Base-by-base conservation (phyloP, 148 eudicot genomes). In the Rhododendron ferrugineum region DNA sequence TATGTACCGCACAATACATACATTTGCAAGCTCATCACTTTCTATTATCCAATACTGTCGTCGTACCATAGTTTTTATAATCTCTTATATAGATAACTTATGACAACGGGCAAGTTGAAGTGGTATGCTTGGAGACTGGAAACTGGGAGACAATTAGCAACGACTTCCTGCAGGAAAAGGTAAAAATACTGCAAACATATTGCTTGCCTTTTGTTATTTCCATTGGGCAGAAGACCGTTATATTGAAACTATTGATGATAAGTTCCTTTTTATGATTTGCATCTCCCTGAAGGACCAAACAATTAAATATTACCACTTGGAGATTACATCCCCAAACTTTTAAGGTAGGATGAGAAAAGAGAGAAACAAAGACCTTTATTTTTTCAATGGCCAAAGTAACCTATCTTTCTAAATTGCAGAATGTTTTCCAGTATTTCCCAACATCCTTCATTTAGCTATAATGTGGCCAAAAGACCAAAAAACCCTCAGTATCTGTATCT, bases 51-150 rank as follows among this genome's bases (percentile, higher is more conserved):
- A 22, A 32, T 62, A 74, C 3, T 44, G 49, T 36, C 2, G 4
- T 20, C 36, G 11, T 37, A 3, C 16, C 26, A 5, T 49, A 44
- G n/a, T 6, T 14, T 81, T 80, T 82, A 18, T 80, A 78, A 30
- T 85, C 5, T 81, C 66, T 36, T 74, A 20, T 37, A 18, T 62
- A 86, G 87, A 54, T 81, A 73, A 56, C 56, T 22, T 86, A 58
- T 75, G 87, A 81, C 54, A 86, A 40, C 44, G 87, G 87, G 40
- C 81, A 72, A 36, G 81, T 74, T 64, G 84, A 86, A 86, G 75
- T 81, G 46, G 84, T 86, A 52, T 73, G 79, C 46, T 81, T 86
- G 81, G 73, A 40, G 26, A 56, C 49, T 14, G 87, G 82, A 82
- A 81, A 78, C 68, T 86, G 87, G 87, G 81, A 86, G 60, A 58